Evolutionary conservation across 1,284 basidiomycete genomes (phyloP).

Genomic region (Leccinum huronense): DNA sequence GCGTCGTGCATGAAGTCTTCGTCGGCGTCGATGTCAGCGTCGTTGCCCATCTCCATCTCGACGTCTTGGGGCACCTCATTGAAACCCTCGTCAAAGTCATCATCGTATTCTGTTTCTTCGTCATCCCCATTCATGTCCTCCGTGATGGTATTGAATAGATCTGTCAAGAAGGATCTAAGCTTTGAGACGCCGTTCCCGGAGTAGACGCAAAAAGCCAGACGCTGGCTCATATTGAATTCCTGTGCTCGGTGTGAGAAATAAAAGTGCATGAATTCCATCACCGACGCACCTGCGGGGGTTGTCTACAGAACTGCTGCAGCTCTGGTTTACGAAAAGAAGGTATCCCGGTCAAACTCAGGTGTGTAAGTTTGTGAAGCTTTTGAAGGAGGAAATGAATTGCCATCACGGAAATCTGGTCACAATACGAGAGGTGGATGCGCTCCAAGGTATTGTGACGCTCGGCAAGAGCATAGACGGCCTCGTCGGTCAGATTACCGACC

Average conservation of each 20-base stretch:
- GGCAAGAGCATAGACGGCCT: slow-evolving; percentile 86
- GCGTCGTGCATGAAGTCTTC: slow-evolving; percentile 37
- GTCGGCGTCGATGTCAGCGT: slow-evolving; percentile 43
- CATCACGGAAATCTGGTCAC: slow-evolving; percentile 91
- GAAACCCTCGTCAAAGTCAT: slow-evolving; percentile 55
- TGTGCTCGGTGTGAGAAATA: slow-evolving; percentile 34
- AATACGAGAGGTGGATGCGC: slow-evolving; percentile 96
- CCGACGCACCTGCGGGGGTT: slow-evolving; percentile 75
- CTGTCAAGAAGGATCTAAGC: slow-evolving; percentile 76
- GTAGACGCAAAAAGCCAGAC: slow-evolving; percentile 95
- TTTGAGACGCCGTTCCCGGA: slow-evolving; percentile 89
- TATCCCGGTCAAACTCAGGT: slow-evolving; percentile 96
- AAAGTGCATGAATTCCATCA: not conserved
- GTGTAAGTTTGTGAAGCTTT: slow-evolving; percentile 85
- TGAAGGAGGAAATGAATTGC: slow-evolving; percentile 91
- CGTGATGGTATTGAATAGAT: slow-evolving; percentile 68
- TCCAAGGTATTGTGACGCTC: slow-evolving; percentile 84
- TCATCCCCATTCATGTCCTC: slow-evolving; percentile 61
- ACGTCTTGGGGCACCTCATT: slow-evolving; percentile 53
- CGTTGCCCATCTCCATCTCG: slow-evolving; percentile 48
- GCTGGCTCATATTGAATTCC: slow-evolving; percentile 92
- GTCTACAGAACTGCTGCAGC: slow-evolving; percentile 87
- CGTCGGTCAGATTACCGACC: slow-evolving; percentile 89
- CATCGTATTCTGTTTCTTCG: slow-evolving; percentile 73
- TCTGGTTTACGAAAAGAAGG: slow-evolving; percentile 85